Percentiles rank a stretch among this genome's conserved stretches.
phyloP scores from a whole-genome alignment of 192 early-diverging fungal genomes.

The Linderina pennispora region DNA sequence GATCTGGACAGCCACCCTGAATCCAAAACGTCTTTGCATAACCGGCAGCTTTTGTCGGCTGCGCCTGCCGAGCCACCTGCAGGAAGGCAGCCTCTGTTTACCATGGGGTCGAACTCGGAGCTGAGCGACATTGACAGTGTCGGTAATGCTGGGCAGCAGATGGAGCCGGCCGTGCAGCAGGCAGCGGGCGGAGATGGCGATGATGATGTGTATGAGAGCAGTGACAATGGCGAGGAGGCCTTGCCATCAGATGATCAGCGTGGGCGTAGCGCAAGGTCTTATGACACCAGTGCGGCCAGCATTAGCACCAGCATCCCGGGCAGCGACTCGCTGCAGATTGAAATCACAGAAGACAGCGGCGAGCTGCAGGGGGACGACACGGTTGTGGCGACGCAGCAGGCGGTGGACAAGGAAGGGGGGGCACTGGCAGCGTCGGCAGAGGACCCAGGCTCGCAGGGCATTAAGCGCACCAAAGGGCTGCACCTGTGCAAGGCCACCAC shows the following conservation, averaged over 20 bases:
- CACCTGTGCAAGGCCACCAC: slow-evolving; percentile 41
- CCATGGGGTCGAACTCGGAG: slow-evolving; percentile 42
- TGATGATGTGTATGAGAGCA: neutral
- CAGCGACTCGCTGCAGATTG: neutral
- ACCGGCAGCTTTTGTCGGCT: neutral
- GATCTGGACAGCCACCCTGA: no score
- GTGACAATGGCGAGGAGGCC: neutral
- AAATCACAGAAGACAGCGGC: neutral
- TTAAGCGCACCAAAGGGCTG: slow-evolving; percentile 5
- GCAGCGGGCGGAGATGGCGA: neutral
- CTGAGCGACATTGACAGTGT: slow-evolving; percentile 30
- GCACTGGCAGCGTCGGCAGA: neutral
- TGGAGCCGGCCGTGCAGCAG: neutral
- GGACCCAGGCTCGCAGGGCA: neutral
- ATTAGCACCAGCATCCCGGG: neutral
- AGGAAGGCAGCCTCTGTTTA: slow-evolving; percentile 32
- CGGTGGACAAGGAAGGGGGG: neutral
- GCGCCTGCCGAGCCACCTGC: neutral
- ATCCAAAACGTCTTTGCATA: no score
- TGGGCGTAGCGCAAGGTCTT: neutral
- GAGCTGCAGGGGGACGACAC: neutral
- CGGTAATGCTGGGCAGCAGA: slow-evolving; percentile 2
- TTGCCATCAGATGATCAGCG: neutral
- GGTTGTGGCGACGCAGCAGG: neutral
- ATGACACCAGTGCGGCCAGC: neutral